Conservation (phyloP, 2,329 filamentous ascomycete genomes). For the Pseudocercospora musae region DNA sequence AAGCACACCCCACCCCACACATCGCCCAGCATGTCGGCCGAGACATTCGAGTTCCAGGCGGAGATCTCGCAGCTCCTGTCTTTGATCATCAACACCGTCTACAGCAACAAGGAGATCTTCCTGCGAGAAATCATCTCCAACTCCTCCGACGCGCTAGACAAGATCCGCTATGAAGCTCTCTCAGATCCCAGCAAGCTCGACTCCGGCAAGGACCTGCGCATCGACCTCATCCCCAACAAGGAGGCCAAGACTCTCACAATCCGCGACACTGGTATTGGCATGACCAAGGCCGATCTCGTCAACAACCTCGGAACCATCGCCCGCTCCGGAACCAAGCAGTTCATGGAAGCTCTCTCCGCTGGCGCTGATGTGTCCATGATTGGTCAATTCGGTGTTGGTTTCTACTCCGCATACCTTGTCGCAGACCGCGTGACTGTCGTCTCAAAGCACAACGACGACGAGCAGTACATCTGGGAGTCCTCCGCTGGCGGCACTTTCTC, state of each 20-base stretch:
- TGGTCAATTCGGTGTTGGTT: conserved; percentile 99
- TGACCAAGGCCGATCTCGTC: conserved; percentile 99
- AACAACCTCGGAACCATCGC: conserved; percentile 99
- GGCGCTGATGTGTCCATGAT: conserved; percentile 99
- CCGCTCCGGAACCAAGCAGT: conserved; percentile 99
- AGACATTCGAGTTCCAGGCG: conserved; percentile 99
- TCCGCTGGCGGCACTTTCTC: conserved; percentile 96
- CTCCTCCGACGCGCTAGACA: conserved; percentile 97
- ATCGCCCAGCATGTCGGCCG: conserved; percentile 66
- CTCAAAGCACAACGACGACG: conserved; percentile 99
- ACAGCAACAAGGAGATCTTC: conserved; percentile 99
- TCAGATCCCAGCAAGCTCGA: conserved; percentile 98
- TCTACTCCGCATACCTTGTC: conserved; percentile 99
- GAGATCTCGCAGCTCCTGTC: conserved; percentile 99
- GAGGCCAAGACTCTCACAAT: conserved; percentile 97
- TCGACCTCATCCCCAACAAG: conserved; percentile 98
- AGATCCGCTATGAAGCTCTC: conserved; percentile 98
- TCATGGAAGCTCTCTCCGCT: conserved; percentile 98
- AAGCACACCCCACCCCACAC: neutral
- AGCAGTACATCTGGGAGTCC: conserved; percentile 99
- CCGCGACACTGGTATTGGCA: conserved; percentile 97
- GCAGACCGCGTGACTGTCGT: conserved; percentile 93
- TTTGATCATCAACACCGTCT: conserved; percentile 99
- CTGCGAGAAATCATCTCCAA: conserved; percentile 98
- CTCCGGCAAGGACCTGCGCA: conserved; percentile 93